Conservation (phyloP, 2,329 filamentous ascomycete species). For the Fusarium nurragi region DNA sequence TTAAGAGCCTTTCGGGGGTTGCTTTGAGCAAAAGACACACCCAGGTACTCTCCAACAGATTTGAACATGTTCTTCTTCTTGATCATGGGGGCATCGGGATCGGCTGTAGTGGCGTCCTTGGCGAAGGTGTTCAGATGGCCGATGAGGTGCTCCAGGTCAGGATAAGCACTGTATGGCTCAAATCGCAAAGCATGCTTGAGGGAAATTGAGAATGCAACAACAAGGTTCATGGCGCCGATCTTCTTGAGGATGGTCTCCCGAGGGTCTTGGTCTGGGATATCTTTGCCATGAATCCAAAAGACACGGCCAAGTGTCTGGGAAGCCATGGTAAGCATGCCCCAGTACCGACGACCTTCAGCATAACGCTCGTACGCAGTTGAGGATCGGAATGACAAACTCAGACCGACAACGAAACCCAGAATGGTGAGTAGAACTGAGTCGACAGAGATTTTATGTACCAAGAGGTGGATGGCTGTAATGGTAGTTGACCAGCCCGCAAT, state of each 20-base stretch:
- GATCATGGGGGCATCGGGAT: constrained; percentile 48
- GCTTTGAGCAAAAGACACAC: constrained; percentile 77
- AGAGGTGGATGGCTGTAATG: constrained; percentile 66
- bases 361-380: constrained; percentile 81
- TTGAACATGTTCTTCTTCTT: constrained; percentile 67
- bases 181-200: constrained; percentile 87
- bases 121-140: constrained; percentile 81
- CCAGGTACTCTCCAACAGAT: constrained; percentile 75
- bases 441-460: constrained; percentile 50
- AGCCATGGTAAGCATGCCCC: constrained; percentile 69
- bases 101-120: constrained; percentile 58
- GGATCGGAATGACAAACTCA: constrained; percentile 80
- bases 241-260: constrained; percentile 78
- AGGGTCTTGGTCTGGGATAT: constrained; percentile 56
- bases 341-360: constrained; percentile 70
- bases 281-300: constrained; percentile 84
- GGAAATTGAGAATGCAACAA: constrained; percentile 79
- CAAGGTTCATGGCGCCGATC: constrained; percentile 77
- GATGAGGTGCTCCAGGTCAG: constrained; percentile 75
- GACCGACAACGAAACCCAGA: constrained; percentile 82
- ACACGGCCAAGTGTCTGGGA: constrained; percentile 75
- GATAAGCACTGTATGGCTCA: constrained; percentile 81
- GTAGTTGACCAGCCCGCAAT: constrained; percentile 72
- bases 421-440: constrained; percentile 71
- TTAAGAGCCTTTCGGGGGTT: constrained; percentile 84